These are phyloP conservation scores for Mycena vitilis DNA, from an alignment of 768 basidiomycete species.

Conservation along the genomic window DNA sequence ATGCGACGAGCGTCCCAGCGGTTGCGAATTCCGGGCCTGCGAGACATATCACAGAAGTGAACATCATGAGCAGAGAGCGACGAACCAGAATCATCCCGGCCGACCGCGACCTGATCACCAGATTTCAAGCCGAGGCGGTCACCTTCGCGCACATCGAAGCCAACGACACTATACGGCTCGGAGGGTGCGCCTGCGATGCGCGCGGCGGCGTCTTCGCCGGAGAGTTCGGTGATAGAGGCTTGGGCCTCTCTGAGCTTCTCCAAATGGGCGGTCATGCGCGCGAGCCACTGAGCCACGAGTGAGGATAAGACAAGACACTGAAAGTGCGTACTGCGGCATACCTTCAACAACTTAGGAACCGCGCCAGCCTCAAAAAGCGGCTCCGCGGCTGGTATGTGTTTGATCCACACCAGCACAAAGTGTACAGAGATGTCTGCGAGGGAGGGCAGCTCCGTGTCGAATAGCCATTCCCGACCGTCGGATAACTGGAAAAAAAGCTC, in stretches of 20 bases:
- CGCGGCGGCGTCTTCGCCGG: slow-evolving; percentile 56
- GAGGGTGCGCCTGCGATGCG: slow-evolving; percentile 49
- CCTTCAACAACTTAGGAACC: no score
- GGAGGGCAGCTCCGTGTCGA: no score
- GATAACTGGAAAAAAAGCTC: no score
- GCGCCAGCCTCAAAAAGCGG: no score
- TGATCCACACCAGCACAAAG: no score
- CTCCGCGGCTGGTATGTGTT: no score
- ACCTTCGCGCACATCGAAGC: slow-evolving; percentile 60
- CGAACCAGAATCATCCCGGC: slow-evolving; percentile 63
- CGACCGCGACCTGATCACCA: slow-evolving; percentile 53
- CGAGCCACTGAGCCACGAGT: slow-evolving; percentile 55
- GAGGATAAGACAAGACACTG: no score
- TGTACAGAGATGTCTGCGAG: no score
- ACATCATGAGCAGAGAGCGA: neutral
- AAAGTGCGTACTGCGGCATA: no score
- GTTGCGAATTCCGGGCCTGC: slow-evolving; percentile 57
- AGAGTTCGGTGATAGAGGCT: slow-evolving; percentile 42
- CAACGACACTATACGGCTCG: slow-evolving; percentile 54
- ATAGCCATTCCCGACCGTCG: no score
- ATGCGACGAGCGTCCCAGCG: slow-evolving; percentile 60
- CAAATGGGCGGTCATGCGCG: slow-evolving; percentile 51
- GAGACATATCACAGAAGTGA: neutral
- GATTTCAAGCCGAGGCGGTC: slow-evolving; percentile 52
- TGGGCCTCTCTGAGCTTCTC: slow-evolving; percentile 43